Percentiles rank a stretch among this genome's conserved stretches.
Conservation (phyloP, 164 flowering plant species). For the Berberis thunbergii region DNA sequence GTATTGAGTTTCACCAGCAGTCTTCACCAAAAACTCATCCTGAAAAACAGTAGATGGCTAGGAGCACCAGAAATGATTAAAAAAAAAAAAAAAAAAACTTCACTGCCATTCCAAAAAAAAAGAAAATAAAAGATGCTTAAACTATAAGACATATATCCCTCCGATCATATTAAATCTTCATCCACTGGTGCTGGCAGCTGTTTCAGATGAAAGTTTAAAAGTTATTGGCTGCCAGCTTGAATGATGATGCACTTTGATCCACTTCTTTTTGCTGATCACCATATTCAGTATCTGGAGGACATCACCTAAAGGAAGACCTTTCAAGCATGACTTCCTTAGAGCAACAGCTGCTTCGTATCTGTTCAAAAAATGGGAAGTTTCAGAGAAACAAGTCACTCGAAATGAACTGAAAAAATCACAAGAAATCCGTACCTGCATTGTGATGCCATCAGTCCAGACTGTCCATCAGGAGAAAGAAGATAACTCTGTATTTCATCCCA, state of each 20-base stretch:
- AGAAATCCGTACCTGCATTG: constrained; percentile 52
- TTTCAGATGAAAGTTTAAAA: constrained; percentile 35
- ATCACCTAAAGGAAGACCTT: constrained; percentile 57
- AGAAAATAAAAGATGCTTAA: too few species aligned
- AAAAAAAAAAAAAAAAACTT: too few species aligned
- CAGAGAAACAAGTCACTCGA: neutral
- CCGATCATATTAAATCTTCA: too few species aligned
- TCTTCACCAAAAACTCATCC: too few species aligned
- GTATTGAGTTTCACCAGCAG: too few species aligned
- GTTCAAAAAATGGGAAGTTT: constrained; percentile 6
- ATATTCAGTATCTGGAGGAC: constrained; percentile 64
- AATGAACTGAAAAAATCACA: neutral
- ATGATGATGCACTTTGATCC: constrained; percentile 54
- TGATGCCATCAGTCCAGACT: constrained; percentile 48
- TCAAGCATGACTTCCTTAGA: constrained; percentile 47
- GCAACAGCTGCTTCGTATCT: constrained; percentile 75
- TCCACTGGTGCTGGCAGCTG: constrained; percentile 15
- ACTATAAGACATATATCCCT: too few species aligned
- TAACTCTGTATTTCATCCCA: constrained; percentile 66
- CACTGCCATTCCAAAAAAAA: too few species aligned
- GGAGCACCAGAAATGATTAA: too few species aligned
- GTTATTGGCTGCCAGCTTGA: constrained; percentile 76
- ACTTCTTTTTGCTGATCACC: constrained; percentile 40
- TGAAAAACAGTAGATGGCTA: too few species aligned
- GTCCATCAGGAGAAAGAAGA: constrained; percentile 48